A percentile compares a stretch with the other conserved stretches of the same genome.
phyloP scores from a whole-genome alignment of 1,284 basidiomycete genomes.

The Cryptococcus deneoformans region DNA sequence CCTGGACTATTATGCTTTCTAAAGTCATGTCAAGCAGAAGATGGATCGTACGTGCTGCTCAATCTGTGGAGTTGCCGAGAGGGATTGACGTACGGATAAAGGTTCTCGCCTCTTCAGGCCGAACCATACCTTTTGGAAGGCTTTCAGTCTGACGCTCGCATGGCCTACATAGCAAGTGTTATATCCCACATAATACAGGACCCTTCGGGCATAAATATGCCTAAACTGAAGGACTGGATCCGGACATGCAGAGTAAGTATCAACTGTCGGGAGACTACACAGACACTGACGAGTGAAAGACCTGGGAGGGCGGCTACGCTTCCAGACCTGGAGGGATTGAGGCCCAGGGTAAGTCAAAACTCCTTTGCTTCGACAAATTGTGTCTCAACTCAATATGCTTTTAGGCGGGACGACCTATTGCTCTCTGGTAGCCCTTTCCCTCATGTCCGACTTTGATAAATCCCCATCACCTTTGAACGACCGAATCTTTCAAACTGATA shows the following conservation, averaged over 20 bases:
- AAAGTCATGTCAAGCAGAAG: conserved; percentile 64
- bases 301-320: conserved; percentile 90
- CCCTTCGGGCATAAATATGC: conserved; percentile 68
- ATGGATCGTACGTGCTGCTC: conserved; percentile 66
- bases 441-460: conserved; percentile 43
- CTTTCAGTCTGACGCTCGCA: conserved; percentile 56
- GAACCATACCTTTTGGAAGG: conserved; percentile 50
- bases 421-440: conserved; percentile 69
- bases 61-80: not conserved
- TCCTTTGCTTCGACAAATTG: no score
- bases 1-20: conserved; percentile 63
- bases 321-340: conserved; percentile 71
- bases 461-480: not conserved
- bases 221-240: conserved; percentile 62
- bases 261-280: not conserved
- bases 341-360: conserved; percentile 64
- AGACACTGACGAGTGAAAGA: conserved; percentile 53
- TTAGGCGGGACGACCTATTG: conserved; percentile 92
- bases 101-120: conserved; percentile 72
- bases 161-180: conserved; percentile 79
- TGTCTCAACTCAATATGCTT: not conserved
- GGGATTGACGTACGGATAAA: conserved; percentile 39
- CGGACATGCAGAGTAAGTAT: conserved; percentile 63
- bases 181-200: conserved; percentile 73
- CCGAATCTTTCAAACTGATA: conserved; percentile 1